These are phyloP conservation scores for Chaetoscypha palmicola DNA, from an alignment of 2,329 filamentous ascomycete species.

Conservation along the genomic window DNA sequence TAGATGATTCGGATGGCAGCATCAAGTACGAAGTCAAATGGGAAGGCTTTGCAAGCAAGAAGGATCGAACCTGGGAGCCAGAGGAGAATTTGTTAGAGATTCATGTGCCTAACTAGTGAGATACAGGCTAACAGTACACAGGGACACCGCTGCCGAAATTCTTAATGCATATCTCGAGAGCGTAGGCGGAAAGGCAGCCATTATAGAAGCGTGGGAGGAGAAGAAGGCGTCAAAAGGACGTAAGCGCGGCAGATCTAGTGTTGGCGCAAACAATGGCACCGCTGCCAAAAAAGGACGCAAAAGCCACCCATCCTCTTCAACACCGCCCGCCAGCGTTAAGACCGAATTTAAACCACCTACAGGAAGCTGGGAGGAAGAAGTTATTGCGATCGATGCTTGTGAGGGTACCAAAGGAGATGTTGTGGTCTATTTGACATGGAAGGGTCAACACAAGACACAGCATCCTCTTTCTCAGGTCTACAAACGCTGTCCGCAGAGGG, in stretches of 20 bases:
- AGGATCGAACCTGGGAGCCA: constrained; percentile 72
- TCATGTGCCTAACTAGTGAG: background rate
- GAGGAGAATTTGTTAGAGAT: constrained; percentile 59
- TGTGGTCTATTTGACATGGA: constrained; percentile 67
- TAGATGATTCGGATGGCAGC: constrained; percentile 46
- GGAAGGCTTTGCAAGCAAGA: constrained; percentile 66
- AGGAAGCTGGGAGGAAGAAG: constrained; percentile 71
- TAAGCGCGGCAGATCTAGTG: constrained; percentile 49
- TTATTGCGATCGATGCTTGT: constrained; percentile 64
- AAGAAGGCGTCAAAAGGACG: constrained; percentile 44
- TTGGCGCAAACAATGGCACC: constrained; percentile 24
- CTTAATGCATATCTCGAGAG: constrained; percentile 56
- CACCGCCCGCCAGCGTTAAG: constrained; percentile 40
- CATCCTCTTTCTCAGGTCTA: constrained; percentile 64
- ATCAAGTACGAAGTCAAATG: constrained; percentile 69
- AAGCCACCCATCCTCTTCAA: constrained; percentile 39
- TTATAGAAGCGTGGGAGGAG: constrained; percentile 40
- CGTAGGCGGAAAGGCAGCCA: constrained; percentile 56
- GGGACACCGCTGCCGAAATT: constrained; percentile 51
- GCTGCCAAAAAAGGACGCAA: constrained; percentile 26
- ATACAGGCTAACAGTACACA: constrained; percentile 26
- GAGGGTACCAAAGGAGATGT: constrained; percentile 57
- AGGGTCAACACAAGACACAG: constrained; percentile 65
- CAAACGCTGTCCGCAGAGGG: constrained; percentile 72
- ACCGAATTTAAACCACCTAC: constrained; percentile 58